Conservation (phyloP, 495 filamentous ascomycete genomes). For the Penicillium lividum region DNA sequence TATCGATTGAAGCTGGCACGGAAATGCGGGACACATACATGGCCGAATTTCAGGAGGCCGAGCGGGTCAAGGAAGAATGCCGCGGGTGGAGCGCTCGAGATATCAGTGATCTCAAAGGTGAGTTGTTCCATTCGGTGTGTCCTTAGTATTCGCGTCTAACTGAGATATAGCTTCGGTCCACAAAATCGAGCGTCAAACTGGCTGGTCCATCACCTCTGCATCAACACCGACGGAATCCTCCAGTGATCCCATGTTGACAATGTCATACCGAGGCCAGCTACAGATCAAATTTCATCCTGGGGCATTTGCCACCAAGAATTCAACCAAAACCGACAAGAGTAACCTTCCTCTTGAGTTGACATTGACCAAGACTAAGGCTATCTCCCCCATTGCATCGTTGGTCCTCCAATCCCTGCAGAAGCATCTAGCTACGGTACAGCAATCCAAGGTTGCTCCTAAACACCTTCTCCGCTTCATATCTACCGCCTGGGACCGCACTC, state of each 20-base stretch:
- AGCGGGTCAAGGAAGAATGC: constrained; percentile 81
- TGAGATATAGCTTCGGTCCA: constrained; percentile 60
- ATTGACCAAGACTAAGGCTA: constrained; percentile 19
- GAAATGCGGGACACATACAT: constrained; percentile 67
- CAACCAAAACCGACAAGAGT: constrained; percentile 15
- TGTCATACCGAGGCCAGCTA: constrained; percentile 78
- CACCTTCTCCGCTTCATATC: constrained; percentile 43
- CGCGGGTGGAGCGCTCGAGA: constrained; percentile 85
- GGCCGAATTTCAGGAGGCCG: constrained; percentile 78
- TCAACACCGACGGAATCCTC: constrained; percentile 35
- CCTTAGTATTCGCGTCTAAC: background rate
- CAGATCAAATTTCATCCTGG: constrained; percentile 72
- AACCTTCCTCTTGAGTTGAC: constrained; percentile 35
- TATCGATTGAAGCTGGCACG: constrained; percentile 56
- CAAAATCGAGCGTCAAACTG: constrained; percentile 64
- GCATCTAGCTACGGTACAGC: constrained; percentile 35
- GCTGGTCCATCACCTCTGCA: constrained; percentile 76
- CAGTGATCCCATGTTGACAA: constrained; percentile 60
- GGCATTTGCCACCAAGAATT: constrained; percentile 48
- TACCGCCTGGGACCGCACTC: constrained; percentile 41
- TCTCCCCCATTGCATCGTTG: constrained; percentile 38
- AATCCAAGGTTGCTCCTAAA: constrained; percentile 35
- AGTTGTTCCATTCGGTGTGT: constrained; percentile 12
- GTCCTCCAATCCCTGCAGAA: constrained; percentile 41
- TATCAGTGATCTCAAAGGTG: constrained; percentile 72